Evolutionary conservation across 2,329 filamentous ascomycete genomes (phyloP).

Genomic region (Scedosporium boydii): DNA sequence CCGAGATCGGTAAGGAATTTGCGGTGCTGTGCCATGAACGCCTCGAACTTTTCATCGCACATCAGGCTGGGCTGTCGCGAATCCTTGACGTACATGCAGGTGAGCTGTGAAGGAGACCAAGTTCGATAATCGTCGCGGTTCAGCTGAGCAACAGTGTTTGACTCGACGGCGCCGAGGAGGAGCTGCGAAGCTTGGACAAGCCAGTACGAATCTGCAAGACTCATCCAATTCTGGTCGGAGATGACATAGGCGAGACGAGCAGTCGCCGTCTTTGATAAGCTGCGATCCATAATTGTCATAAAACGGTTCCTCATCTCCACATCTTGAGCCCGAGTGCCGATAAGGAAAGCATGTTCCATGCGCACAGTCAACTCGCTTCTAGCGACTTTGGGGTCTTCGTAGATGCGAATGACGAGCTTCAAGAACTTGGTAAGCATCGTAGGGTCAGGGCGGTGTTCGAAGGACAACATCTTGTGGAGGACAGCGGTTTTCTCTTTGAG

Average conservation of each 20-base stretch:
- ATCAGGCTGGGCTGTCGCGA: conserved; percentile 54
- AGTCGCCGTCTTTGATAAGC: conserved; percentile 83
- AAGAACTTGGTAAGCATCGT: conserved; percentile 88
- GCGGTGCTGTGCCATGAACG: conserved; percentile 66
- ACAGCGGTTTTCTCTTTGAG: conserved; percentile 98
- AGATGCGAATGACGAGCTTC: conserved; percentile 92
- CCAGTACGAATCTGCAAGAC: conserved; percentile 91
- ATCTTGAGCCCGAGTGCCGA: conserved; percentile 85
- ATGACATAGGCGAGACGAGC: conserved; percentile 84
- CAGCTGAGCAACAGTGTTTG: conserved; percentile 68
- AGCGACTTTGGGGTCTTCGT: conserved; percentile 93
- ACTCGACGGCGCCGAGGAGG: conserved; percentile 82
- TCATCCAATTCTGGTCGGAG: conserved; percentile 93
- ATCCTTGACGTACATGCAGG: conserved; percentile 66
- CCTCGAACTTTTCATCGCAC: conserved; percentile 73
- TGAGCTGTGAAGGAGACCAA: conserved; percentile 63
- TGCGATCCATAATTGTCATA: conserved; percentile 92
- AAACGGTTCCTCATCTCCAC: conserved; percentile 96
- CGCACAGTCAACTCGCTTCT: conserved; percentile 91
- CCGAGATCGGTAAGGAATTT: conserved; percentile 77
- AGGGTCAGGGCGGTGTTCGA: conserved; percentile 75
- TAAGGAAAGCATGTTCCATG: conserved; percentile 96
- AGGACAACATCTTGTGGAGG: conserved; percentile 96
- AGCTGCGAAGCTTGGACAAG: conserved; percentile 89
- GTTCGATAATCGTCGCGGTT: conserved; percentile 77